Evolutionary conservation across 2,329 filamentous ascomycete species (phyloP), one percentile per base, ranked within the genome.

Genomic region (Rhinocladiella mackenziei): DNA sequence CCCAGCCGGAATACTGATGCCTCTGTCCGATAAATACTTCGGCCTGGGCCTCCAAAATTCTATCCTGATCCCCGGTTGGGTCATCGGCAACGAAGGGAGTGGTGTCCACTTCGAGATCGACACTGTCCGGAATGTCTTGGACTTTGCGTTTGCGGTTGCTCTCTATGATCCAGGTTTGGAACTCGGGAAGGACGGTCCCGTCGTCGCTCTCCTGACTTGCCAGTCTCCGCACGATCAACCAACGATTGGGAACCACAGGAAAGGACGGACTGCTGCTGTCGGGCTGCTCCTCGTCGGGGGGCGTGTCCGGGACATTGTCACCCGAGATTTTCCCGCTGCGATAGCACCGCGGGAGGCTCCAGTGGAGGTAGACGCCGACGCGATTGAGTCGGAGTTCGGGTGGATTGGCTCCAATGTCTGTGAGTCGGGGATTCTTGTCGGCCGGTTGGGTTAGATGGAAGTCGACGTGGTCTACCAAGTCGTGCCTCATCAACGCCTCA

Each of bases 291-390:
- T 50, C 36, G 20, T 26, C 39, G n/a, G n/a, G n/a, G n/a, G n/a
- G n/a, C n/a, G n/a, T n/a, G n/a, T n/a, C n/a, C n/a, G n/a, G n/a
- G n/a, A n/a, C n/a, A n/a, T n/a, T n/a, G n/a, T n/a, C n/a, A n/a
- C n/a, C n/a, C n/a, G n/a, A n/a, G n/a, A n/a, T n/a, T n/a, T n/a
- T n/a, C n/a, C n/a, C n/a, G n/a, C n/a, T n/a, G n/a, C 69, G 58
- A 47, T 69, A 72, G 11, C 56, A 23, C 0, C 60, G 60, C 0
- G 70, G 70, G 0, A 73, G 37, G 0, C 45, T 63, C 70, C 70
- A 72, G 43, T 70, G 66, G 0, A 73, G 23, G 37, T 73, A 70
- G 7, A 68, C 66, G 1, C 70, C 69, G 3, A 60, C 48, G 1
- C 70, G 63, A 45, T 65, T 54, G 2, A 32, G 50, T 20, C 58